A percentile compares a stretch with the other conserved stretches of the same genome.
Conservation (phyloP, 345 rosid genomes). For the Iberis pinnata region DNA sequence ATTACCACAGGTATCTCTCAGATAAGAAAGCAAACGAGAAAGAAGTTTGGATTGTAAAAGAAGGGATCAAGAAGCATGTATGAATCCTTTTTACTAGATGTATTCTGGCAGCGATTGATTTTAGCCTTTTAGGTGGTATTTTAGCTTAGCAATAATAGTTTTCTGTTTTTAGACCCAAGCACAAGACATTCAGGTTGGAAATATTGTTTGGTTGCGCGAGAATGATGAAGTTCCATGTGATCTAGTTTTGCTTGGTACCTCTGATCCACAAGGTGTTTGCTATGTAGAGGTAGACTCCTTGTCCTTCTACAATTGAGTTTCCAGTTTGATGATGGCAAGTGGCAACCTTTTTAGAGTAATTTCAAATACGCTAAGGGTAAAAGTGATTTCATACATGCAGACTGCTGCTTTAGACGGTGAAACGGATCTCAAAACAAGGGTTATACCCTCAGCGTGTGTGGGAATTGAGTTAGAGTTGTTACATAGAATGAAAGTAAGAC, state of each 20-base stretch:
- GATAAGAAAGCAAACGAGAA: conserved; percentile 97
- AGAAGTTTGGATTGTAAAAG: conserved; percentile 84
- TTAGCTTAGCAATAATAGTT: conserved; percentile 11
- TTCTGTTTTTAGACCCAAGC: conserved; percentile 64
- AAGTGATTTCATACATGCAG: conserved; percentile 41
- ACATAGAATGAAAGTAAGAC: conserved; percentile 85
- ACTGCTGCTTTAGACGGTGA: conserved; percentile 97
- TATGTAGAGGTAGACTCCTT: conserved; percentile 63
- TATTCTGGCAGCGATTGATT: background rate
- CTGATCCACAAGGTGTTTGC: conserved; percentile 89
- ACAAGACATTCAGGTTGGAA: conserved; percentile 80
- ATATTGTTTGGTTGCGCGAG: conserved; percentile 96
- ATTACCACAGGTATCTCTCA: conserved; percentile 85
- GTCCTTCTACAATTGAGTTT: conserved; percentile 2
- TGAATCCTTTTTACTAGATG: conserved; percentile 14
- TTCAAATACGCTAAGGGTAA: conserved; percentile 16
- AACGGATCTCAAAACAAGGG: conserved; percentile 91
- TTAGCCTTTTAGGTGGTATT: background rate
- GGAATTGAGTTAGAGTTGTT: conserved; percentile 82
- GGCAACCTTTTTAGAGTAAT: conserved; percentile 5
- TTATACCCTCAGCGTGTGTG: conserved; percentile 78
- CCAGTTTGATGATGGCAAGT: conserved; percentile 8
- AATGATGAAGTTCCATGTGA: conserved; percentile 99
- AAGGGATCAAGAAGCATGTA: conserved; percentile 80
- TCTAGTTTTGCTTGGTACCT: conserved; percentile 88